A percentile compares a stretch with the other conserved stretches of the same genome.
Conservation (phyloP, 2,329 filamentous ascomycete genomes). For the Albophoma yamanashiensis region DNA sequence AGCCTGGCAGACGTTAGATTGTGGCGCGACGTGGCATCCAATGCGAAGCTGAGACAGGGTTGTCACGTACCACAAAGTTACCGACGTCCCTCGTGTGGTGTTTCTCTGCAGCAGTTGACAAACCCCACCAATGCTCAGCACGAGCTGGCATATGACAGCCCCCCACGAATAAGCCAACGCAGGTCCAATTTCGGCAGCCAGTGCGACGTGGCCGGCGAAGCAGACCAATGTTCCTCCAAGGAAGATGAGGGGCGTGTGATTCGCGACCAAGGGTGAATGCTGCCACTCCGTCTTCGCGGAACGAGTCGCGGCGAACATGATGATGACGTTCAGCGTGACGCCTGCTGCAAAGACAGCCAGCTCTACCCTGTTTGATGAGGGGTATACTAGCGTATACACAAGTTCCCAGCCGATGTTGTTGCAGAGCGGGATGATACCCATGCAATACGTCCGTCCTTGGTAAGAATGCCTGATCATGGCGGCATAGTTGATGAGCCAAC, state of each 20-base stretch:
- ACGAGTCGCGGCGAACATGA: conserved; percentile 5
- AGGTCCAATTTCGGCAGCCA: conserved; percentile 7
- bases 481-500: conserved; percentile 7
- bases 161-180: conserved; percentile 7
- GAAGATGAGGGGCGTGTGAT: conserved; percentile 3
- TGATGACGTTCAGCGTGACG: conserved; percentile 4
- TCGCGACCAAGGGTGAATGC: conserved; percentile 5
- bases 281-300: conserved; percentile 4
- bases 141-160: conserved; percentile 7
- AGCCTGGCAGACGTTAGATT: conserved; percentile 1
- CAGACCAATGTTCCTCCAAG: conserved; percentile 3
- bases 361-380: conserved; percentile 6
- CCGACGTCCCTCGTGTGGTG: conserved; percentile 5
- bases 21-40: background rate
- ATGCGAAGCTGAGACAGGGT: background rate
- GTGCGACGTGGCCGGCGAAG: conserved; percentile 7
- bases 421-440: conserved; percentile 8
- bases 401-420: conserved; percentile 8
- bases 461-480: conserved; percentile 6
- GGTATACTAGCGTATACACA: conserved; percentile 5
- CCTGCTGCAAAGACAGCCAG: conserved; percentile 4
- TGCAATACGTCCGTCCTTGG: conserved; percentile 5
- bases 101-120: conserved; percentile 7
- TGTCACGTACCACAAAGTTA: conserved; percentile 5
- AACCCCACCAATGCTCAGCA: conserved; percentile 5